Evolutionary conservation across 768 basidiomycete species (phyloP).

Genomic region (Artomyces pyxidatus): DNA sequence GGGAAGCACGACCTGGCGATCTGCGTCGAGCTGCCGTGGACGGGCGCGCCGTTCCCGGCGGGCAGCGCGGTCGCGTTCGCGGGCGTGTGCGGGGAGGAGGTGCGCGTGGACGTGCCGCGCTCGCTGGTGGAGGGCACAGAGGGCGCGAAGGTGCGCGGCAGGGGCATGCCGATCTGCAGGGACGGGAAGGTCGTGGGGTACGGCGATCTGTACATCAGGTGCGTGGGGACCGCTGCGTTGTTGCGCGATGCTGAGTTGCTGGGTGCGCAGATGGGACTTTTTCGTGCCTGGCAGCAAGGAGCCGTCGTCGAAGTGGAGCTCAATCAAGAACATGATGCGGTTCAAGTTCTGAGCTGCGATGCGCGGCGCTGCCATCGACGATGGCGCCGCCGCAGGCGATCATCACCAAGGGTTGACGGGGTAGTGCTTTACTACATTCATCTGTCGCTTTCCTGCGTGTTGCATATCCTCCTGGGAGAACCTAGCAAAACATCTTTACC

Average conservation of each 20-base stretch:
- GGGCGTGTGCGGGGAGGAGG: not conserved
- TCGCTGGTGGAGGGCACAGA: not conserved
- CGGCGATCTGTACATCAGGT: conserved; percentile 4
- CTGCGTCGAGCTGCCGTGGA: conserved; percentile 6
- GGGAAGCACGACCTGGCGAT: not conserved
- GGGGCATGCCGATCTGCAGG: not conserved
- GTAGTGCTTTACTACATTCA: too few species aligned
- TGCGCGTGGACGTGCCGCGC: not conserved
- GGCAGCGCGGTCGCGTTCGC: not conserved
- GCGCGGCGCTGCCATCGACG: too few species aligned
- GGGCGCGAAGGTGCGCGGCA: not conserved
- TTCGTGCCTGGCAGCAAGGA: conserved; percentile 1
- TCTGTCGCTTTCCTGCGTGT: too few species aligned
- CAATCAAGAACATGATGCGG: not conserved
- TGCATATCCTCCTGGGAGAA: too few species aligned
- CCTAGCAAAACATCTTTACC: too few species aligned
- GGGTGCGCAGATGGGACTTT: conserved; percentile 1
- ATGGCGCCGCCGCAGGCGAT: too few species aligned
- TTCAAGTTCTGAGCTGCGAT: too few species aligned
- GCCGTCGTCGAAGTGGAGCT: not conserved
- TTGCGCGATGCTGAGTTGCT: not conserved
- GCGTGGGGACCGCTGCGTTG: not conserved
- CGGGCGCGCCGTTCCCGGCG: not conserved
- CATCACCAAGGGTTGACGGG: too few species aligned
- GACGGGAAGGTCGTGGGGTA: conserved; percentile 1